Conservation (phyloP, 2,329 filamentous ascomycete species). For the Talaromyces sp. region DNA sequence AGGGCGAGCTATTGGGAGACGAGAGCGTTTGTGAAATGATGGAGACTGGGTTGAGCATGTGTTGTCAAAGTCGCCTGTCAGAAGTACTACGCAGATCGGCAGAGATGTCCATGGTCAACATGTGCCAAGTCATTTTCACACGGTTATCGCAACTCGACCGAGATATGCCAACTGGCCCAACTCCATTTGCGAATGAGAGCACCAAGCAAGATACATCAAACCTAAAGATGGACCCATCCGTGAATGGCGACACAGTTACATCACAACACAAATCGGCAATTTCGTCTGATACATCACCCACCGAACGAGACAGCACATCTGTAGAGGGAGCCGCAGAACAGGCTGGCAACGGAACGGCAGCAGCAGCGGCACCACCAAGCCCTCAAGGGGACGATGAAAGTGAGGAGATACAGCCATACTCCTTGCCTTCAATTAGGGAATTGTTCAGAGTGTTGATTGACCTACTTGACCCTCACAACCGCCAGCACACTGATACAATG, state of each 20-base stretch:
- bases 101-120: slow-evolving; percentile 96
- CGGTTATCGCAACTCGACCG: slow-evolving; percentile 84
- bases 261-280: slow-evolving; percentile 52
- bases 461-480: slow-evolving; percentile 89
- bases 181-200: slow-evolving; percentile 61
- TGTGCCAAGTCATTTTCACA: slow-evolving; percentile 98
- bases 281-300: slow-evolving; percentile 39
- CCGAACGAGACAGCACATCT: slow-evolving; percentile 36
- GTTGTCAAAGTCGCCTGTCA: slow-evolving; percentile 88
- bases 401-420: slow-evolving; percentile 77
- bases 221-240: slow-evolving; percentile 81
- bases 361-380: slow-evolving; percentile 36
- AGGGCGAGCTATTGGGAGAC: slow-evolving; percentile 90
- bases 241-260: slow-evolving; percentile 65
- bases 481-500: slow-evolving; percentile 90
- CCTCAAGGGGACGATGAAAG: slow-evolving; percentile 50
- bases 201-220: slow-evolving; percentile 64
- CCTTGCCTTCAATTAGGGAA: slow-evolving; percentile 89
- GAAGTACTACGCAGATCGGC: slow-evolving; percentile 88
- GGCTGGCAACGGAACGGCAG: slow-evolving; percentile 34
- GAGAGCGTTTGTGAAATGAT: slow-evolving; percentile 99
- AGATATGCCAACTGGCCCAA: slow-evolving; percentile 68
- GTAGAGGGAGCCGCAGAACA: slow-evolving; percentile 39
- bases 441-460: slow-evolving; percentile 92
- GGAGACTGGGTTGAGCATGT: slow-evolving; percentile 96